Evolutionary conservation across 176 grass and related monocot species (phyloP), one percentile per base, ranked within the genome.

Genomic region (Bromus sterilis): DNA sequence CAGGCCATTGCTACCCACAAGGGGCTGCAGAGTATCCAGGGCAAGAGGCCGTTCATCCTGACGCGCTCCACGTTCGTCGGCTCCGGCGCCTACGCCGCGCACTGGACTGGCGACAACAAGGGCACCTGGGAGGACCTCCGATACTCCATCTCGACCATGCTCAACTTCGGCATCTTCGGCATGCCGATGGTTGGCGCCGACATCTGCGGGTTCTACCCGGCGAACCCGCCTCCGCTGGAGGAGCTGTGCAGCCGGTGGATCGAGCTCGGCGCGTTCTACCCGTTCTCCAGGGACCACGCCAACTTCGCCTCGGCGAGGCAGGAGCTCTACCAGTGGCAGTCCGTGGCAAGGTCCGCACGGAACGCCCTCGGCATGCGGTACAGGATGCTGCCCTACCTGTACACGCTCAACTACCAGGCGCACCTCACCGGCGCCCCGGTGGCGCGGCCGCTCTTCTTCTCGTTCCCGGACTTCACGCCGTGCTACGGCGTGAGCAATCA

Each of bases 201-300:
- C 23, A 95, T 95, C 49, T 98, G 95, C 2, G 95, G 92, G 1
- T 95, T 98, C 80, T 95, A 93, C 82, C 92, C 90, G 16, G 40
- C 83, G 4, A 28, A 8, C 5, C 39, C 43, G 4, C 41, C 70
- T 10, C 83, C 87, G 0, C 82, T 85, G 0, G 95, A 98, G 86
- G 95, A 98, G 79, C 88, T 98, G 6, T 98, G 95, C 90, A 94
- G 87, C 77, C 88, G 95, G 11, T 98, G 95, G 95, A 98, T 98
- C 5, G 81, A 95, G 88, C 86, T 98, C 10, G 95, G 95, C 15
- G 95, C 95, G 0, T 98, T 98, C 84, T 98, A 98, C 80, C 95
- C 95, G 0, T 98, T 98, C 86, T 94, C 95, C 14, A 81, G 95
- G 78, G 95, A 98, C 53, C 95, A 98, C 61, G 90, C 95, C 33